These are phyloP conservation scores for Tolypocladium pustulatum DNA, from an alignment of 2,329 filamentous ascomycete genomes.

Conservation along the genomic window DNA sequence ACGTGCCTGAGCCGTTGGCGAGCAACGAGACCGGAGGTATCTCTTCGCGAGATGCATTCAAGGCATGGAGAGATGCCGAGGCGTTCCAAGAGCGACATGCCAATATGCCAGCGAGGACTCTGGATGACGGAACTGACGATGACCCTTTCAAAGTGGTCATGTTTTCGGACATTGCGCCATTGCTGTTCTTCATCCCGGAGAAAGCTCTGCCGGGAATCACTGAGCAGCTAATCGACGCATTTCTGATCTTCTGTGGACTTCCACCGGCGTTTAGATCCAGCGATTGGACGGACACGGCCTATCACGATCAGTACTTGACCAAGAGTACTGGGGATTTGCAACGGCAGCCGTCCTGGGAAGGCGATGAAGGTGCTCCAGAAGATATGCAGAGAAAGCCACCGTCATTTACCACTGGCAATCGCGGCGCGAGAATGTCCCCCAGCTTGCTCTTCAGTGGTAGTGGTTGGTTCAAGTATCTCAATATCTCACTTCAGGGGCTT, in stretches of 20 bases:
- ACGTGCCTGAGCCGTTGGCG: conserved; percentile 27
- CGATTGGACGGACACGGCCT: conserved; percentile 18
- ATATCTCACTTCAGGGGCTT: conserved; percentile 10
- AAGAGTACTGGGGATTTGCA: conserved; percentile 1
- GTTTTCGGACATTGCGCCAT: conserved; percentile 61
- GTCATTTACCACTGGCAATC: conserved; percentile 18
- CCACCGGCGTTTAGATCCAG: conserved; percentile 34
- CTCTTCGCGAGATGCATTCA: conserved; percentile 33
- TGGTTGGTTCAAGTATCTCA: conserved; percentile 34
- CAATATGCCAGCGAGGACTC: conserved; percentile 57
- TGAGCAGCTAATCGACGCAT: conserved; percentile 53
- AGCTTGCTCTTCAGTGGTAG: conserved; percentile 43
- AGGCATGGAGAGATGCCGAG: conserved; percentile 46
- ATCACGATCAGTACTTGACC: conserved; percentile 19
- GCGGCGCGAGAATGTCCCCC: conserved; percentile 23
- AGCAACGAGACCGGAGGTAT: conserved; percentile 2
- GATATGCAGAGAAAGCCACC: conserved; percentile 14
- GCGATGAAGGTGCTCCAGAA: conserved; percentile 7
- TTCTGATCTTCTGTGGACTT: conserved; percentile 56
- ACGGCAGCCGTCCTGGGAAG: neutral
- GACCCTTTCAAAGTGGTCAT: conserved; percentile 79
- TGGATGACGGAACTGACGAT: conserved; percentile 65
- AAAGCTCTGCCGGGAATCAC: conserved; percentile 22
- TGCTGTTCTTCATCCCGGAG: conserved; percentile 44
- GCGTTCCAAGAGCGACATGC: conserved; percentile 33